These are phyloP conservation scores for Lactarius psammicola DNA, from an alignment of 768 basidiomycete genomes.

Conservation along the genomic window DNA sequence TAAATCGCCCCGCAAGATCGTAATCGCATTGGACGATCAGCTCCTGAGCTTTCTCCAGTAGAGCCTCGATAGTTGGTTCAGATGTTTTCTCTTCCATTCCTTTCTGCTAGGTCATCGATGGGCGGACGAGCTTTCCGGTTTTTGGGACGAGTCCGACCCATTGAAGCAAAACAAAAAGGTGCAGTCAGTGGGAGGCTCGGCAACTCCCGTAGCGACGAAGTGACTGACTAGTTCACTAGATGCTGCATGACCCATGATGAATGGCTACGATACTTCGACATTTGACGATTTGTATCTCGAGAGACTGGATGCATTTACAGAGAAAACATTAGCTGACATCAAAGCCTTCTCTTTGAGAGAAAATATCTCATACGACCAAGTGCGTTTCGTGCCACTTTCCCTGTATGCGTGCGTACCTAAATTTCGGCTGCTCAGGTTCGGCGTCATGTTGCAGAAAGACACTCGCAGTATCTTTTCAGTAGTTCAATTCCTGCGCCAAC, in stretches of 20 bases:
- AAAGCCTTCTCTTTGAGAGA: slow-evolving; percentile 62
- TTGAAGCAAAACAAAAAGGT: slow-evolving; percentile 15
- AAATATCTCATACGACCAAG: slow-evolving; percentile 57
- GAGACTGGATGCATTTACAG: slow-evolving; percentile 61
- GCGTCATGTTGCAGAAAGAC: slow-evolving; percentile 60
- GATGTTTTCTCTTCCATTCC: slow-evolving; percentile 37
- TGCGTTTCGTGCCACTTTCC: slow-evolving; percentile 32
- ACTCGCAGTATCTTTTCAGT: slow-evolving; percentile 55
- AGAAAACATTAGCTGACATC: slow-evolving; percentile 55
- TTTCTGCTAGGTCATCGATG: slow-evolving; percentile 35
- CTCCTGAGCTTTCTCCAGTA: slow-evolving; percentile 77
- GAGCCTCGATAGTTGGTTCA: slow-evolving; percentile 39
- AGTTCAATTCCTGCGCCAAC: slow-evolving; percentile 7
- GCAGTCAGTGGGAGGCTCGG: not conserved
- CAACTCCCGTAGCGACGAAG: not conserved
- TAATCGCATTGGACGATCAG: slow-evolving; percentile 84
- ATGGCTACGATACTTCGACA: slow-evolving; percentile 32
- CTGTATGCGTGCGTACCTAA: not conserved
- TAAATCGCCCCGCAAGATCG: slow-evolving; percentile 72
- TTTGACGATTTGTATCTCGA: slow-evolving; percentile 60
- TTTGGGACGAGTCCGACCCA: slow-evolving; percentile 39
- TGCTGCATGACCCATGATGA: slow-evolving; percentile 16
- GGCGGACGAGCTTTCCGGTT: slow-evolving; percentile 32
- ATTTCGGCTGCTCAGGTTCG: slow-evolving; percentile 42
- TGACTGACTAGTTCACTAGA: not conserved